These are phyloP conservation scores for Curvularia sp. DNA, from an alignment of 2,329 filamentous ascomycete species.

Conservation along the genomic window DNA sequence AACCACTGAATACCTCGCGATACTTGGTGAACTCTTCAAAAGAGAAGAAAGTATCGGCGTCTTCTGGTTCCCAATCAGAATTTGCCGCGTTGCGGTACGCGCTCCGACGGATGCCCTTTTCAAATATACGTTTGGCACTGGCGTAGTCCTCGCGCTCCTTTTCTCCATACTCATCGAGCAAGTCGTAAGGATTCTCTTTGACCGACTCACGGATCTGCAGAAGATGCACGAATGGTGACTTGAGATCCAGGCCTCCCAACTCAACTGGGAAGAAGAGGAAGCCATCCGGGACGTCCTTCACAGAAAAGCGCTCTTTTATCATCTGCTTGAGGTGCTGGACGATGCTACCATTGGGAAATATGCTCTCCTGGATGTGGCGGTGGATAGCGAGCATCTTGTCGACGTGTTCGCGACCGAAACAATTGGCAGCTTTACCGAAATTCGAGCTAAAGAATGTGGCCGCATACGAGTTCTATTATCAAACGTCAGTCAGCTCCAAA, in stretches of 20 bases:
- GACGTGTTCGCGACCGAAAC: constrained; percentile 61
- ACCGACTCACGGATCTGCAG: constrained; percentile 53
- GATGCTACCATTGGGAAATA: constrained; percentile 53
- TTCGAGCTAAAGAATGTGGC: constrained; percentile 62
- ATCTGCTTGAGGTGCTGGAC: constrained; percentile 54
- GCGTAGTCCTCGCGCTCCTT: constrained; percentile 48
- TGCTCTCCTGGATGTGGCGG: constrained; percentile 57
- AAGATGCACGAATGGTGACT: constrained; percentile 59
- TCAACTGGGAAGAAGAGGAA: constrained; percentile 63
- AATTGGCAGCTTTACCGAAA: constrained; percentile 62
- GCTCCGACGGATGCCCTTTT: constrained; percentile 19
- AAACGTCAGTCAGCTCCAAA: constrained; percentile 3
- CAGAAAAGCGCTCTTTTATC: constrained; percentile 61
- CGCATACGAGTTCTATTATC: constrained; percentile 62
- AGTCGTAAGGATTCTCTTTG: constrained; percentile 46
- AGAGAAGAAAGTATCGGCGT: constrained; percentile 36
- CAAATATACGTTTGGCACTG: constrained; percentile 40
- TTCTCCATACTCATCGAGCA: constrained; percentile 55
- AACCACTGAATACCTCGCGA: constrained; percentile 26
- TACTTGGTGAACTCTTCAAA: constrained; percentile 37
- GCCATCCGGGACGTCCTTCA: constrained; percentile 58
- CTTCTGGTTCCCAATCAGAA: constrained; percentile 20
- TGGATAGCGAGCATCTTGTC: constrained; percentile 62
- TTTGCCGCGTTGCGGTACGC: constrained; percentile 13
- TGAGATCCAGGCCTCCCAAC: constrained; percentile 59